Evolutionary conservation across 352 stramenopile species (phyloP).

Genomic region (Globisporangium parvum): DNA sequence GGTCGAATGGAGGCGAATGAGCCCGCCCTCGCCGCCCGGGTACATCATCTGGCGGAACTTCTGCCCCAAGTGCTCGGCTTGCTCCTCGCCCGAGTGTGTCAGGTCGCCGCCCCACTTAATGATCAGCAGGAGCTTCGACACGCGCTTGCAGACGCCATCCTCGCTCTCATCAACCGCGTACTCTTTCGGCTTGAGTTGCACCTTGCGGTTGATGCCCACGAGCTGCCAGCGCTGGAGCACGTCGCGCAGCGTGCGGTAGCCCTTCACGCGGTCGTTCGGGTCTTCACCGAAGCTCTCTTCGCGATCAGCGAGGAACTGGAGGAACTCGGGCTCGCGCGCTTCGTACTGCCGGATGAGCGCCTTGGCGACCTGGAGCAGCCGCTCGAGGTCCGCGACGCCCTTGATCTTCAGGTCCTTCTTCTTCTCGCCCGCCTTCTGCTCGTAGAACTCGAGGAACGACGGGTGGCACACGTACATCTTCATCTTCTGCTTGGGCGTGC

Average conservation of each 20-base stretch:
- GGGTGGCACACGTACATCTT: slow-evolving; percentile 93
- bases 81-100: slow-evolving; percentile 95
- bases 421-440: slow-evolving; percentile 41
- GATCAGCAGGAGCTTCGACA: slow-evolving; percentile 95
- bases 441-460: slow-evolving; percentile 85
- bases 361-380: slow-evolving; percentile 73
- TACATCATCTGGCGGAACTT: slow-evolving; percentile 89
- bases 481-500: slow-evolving; percentile 99
- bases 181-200: slow-evolving; percentile 91
- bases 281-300: slow-evolving; percentile 56
- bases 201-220: slow-evolving; percentile 97
- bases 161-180: slow-evolving; percentile 26
- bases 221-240: slow-evolving; percentile 97
- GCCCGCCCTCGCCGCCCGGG: slow-evolving; percentile 88
- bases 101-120: slow-evolving; percentile 99
- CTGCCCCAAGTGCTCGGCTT: slow-evolving; percentile 94
- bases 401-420: slow-evolving; percentile 88
- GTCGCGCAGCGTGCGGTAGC: slow-evolving; percentile 87
- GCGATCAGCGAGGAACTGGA: slow-evolving; percentile 60
- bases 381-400: slow-evolving; percentile 69
- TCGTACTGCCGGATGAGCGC: slow-evolving; percentile 68
- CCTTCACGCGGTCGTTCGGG: slow-evolving; percentile 69
- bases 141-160: slow-evolving; percentile 27
- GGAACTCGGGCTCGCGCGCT: slow-evolving; percentile 44
- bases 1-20: slow-evolving; percentile 98